Conservation (phyloP, 345 rosid species). For the Fremontodendron californicum region DNA sequence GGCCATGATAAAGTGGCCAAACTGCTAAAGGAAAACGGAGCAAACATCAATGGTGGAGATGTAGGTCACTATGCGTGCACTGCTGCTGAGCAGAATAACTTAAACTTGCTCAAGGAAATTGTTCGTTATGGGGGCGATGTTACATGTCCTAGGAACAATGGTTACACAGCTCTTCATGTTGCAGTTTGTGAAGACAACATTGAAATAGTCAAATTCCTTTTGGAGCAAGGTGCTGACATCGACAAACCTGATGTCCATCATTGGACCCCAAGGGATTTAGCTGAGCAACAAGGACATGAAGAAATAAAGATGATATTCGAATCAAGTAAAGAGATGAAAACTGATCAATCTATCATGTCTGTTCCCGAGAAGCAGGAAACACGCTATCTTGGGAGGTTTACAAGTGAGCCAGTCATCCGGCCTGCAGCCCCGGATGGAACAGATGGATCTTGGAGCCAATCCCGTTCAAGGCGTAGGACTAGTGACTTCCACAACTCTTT, state of each 20-base stretch:
- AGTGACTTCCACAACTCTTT: conserved; percentile 67
- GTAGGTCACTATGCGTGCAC: conserved; percentile 70
- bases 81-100: conserved; percentile 64
- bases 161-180: conserved; percentile 70
- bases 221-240: conserved; percentile 60
- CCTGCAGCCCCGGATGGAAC: conserved; percentile 28
- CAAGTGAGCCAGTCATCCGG: conserved; percentile 67
- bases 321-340: conserved; percentile 30
- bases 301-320: conserved; percentile 57
- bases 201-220: conserved; percentile 63
- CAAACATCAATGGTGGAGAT: conserved; percentile 51
- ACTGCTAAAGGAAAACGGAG: conserved; percentile 45
- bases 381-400: conserved; percentile 56
- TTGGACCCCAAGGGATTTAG: conserved; percentile 72
- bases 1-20: conserved; percentile 52
- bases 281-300: conserved; percentile 85
- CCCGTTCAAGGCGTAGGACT: conserved; percentile 52
- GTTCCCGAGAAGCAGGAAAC: conserved; percentile 47
- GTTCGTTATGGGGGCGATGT: conserved; percentile 50
- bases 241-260: conserved; percentile 56
- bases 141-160: conserved; percentile 43
- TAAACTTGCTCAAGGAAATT: conserved; percentile 59
- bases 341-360: conserved; percentile 32
- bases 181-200: conserved; percentile 75
- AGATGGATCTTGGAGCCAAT: conserved; percentile 45